These are phyloP conservation scores for Diaporthe sp. DNA, from an alignment of 2,329 filamentous ascomycete species.

Conservation along the genomic window DNA sequence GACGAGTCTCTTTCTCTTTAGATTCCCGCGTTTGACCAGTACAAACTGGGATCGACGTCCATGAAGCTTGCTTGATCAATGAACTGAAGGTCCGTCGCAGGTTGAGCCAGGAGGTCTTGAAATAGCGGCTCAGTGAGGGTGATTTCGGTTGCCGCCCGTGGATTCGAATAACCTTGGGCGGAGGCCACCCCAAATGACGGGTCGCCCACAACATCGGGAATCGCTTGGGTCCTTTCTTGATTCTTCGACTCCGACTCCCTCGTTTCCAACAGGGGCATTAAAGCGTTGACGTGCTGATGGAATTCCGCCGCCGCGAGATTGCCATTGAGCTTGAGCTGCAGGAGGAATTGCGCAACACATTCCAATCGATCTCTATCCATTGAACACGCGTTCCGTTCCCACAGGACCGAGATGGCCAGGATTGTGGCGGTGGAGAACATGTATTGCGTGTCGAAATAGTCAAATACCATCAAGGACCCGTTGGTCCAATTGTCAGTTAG, in stretches of 20 bases:
- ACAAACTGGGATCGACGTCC: conserved; percentile 1
- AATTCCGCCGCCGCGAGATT: not conserved
- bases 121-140: conserved; percentile 4
- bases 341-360: not conserved
- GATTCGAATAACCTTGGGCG: not conserved
- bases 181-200: not conserved
- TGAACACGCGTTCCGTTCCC: conserved; percentile 1
- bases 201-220: not conserved
- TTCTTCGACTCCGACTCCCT: not conserved
- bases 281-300: not conserved
- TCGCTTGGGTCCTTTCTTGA: not conserved
- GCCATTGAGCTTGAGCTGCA: not conserved
- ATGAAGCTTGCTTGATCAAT: conserved; percentile 17
- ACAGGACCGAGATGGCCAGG: conserved; percentile 1
- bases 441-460: conserved; percentile 19
- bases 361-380: conserved; percentile 6
- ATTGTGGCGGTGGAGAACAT: conserved; percentile 4
- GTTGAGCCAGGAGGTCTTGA: not conserved
- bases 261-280: not conserved
- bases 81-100: conserved; percentile 5
- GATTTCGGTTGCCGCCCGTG: not conserved
- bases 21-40: not conserved
- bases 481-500: conserved; percentile 9
- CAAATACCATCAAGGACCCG: not conserved
- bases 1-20: not conserved